Base-by-base conservation (phyloP, 2,329 filamentous ascomycete species). In the Aspergillus hortae region DNA sequence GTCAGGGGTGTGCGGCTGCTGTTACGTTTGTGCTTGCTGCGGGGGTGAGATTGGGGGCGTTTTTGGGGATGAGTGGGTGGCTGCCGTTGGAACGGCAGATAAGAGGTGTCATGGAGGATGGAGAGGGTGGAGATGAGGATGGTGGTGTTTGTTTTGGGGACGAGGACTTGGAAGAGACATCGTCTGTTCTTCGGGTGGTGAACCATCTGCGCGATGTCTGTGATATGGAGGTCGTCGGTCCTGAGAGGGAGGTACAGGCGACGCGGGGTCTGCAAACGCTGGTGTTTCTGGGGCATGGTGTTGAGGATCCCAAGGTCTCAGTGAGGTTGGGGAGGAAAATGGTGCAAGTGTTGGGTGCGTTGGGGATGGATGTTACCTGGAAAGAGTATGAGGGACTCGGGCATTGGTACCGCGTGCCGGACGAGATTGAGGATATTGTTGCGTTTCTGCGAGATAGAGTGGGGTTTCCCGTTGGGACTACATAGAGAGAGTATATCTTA, bases 1-100 rank as follows among this genome's bases (percentile, higher is more conserved):
- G 80, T 58, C 77, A 81, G 55, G 80, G 80, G 0, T 81, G 76
- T 56, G 80, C 79, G 1, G 73, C 75, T 58, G 66, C 68, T 0
- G 56, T 81, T 7, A 10, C 9, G 25, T 27, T 27, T 27, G 5
- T 27, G 2, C 25, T 27, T 27, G 25, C 9, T 10, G 25, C 25
- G 5, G 25, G 25, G 25, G 5, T 27, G 2, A 7, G 40, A 9
- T n/a, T 43, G 4, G 40, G 40, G 17, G 40, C 17, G 7, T 43
- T 43, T 43, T 19, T 43, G 2, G 17, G 40, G 40, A 43, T 43
- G 40, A 43, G 40, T 23, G 40, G 40, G 10, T 43, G 40, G 40
- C 25, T 43, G 17, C 40, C 40, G 14, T 25, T 43, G 6, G 40
- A 43, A 6, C 12, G 40, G 17, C 19, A 43, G 2, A 43, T 43